Base-by-base conservation (phyloP, 2,329 filamentous ascomycete genomes). In the Ophiostoma himal-ulmi region DNA sequence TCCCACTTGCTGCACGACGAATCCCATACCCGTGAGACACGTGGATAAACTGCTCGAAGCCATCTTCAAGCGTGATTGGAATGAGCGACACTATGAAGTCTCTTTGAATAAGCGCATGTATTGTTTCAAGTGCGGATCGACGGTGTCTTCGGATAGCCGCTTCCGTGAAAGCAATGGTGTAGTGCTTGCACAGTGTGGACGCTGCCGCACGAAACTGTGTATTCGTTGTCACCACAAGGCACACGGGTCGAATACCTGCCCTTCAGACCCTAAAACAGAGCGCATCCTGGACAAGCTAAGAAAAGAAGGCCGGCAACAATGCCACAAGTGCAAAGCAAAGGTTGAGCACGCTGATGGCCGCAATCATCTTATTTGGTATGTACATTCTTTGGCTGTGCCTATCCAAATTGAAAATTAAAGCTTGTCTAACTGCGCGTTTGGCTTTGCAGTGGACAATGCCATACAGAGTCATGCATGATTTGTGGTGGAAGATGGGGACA, bases 351-450 rank as follows among this genome's bases (percentile, higher is more conserved):
- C 90, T 75, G 91, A 94, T 78, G 92, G 92, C 64, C 93, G 91
- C 79, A 94, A 94, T 79, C 93, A 94, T 77, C 94, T 96, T 87
- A 93, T 88, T 37, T 96, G 93, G 89, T 91, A 82, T 80, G 87
- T 80, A 67, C 80, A 8, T 11, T 57, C 52, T 57, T 13, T 26
- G 7, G 52, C 6, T 10, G 67, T 6, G 3, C 36, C 34, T 20
- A 39, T 20, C 54, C 54, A 26, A 10, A 26, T 10, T 65, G 14
- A 57, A 22, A 34, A 73, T 76, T 71, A n/a, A 1, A 20, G 22
- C 4, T 22, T 52, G 34, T 52, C 65, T 48, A 52, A 67, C 39
- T 26, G 20, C 11, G 14, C 26, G 26, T 34, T 34, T 14, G 2
- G n/a, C 20, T 13, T 20, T 3, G 22, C 7, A 67, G 65, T 10